Evolutionary conservation across 2,329 filamentous ascomycete species (phyloP), one percentile per base, ranked within the genome.

Genomic region (Apiospora malaysiana): DNA sequence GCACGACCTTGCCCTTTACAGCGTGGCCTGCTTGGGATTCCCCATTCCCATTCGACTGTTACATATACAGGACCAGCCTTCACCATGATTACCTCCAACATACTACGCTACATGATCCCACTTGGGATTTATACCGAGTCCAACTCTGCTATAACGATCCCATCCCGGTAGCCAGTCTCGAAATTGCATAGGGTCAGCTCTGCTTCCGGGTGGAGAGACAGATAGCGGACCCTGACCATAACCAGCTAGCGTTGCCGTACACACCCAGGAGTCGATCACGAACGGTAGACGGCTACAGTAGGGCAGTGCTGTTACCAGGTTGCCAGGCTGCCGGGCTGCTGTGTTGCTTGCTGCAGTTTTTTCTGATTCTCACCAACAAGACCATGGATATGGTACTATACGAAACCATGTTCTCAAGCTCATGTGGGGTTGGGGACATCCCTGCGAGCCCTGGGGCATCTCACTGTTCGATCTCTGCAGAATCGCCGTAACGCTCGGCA

Each of bases 211-310:
- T 63, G 56, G 56, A n/a, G 51, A 32, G 27, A 37, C 56, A 32
- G 3, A 21, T 5, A 63, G 32, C 56, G 18, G 32, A 23, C 18
- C n/a, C 56, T 63, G 40, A 63, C 56, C 56, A 40, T 9, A 32
- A 40, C 56, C 32, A 63, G 56, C 56, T 63, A 40, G 56, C 21
- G 32, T 37, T 63, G 56, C 56, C 32, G 32, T 40, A 18, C 32
- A 21, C 27, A 40, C 16, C 56, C 56, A 63, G 32, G 32, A 63
- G 56, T 40, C 56, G 56, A 63, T 40, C 56, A 63, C 56, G 56
- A 63, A 63, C 27, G 56, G 56, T 63, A 12, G 32, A 40, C 56
- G 21, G 27, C 18, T 14, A n/a, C n/a, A n/a, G n/a, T n/a, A 37
- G 18, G 32, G 56, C 56, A 37, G 51, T 32, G 51, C 25, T 3